Evolutionary conservation across 805 yeast species (phyloP), one percentile per base, ranked within the genome.

Genomic region (Hanseniaspora hatyaiensis): DNA sequence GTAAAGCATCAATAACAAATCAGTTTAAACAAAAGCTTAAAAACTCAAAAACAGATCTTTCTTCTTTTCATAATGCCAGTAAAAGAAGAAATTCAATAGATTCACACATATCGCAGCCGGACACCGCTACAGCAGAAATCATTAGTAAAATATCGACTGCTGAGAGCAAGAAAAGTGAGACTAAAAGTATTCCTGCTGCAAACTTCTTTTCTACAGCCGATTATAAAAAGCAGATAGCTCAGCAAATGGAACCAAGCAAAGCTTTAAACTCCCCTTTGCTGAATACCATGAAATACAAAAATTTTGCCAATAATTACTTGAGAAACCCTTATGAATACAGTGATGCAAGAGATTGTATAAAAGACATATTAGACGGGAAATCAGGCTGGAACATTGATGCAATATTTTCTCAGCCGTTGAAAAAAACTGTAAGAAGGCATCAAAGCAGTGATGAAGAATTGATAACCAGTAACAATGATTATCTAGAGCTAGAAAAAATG

Each of bases 291-390:
- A 45, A 45, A 19, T 34, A 45, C 8, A 37, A 37, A 18, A 45
- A 45, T 18, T 45, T 30, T 9, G 20, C 23, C 4, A 18, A 30
- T 6, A 45, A 45, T 19, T 45, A 30, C 18, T 19, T 45, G 9
- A 26, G 49, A 24, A 45, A 45, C 18, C 49, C 49, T 5, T 45
- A 45, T 37, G 49, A 45, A 15, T 45, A 45, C 12, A 37, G 20
- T 13, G 67, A 78, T 11, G 89, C 95, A 0, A 71, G 72, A 42
- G 83, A 79, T 50, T 75, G 88, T 52, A 70, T 87, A 9, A 77
- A 77, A 28, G 94, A 85, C 60, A 81, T 88, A 2, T 72, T 84
- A 50, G 70, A 73, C 24, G 82, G 83, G 26, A 82, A 84, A 1
- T 73, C 75, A 44, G 92, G 86, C 2, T 79, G 80, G 80, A 74